Percentiles rank a stretch among this genome's conserved stretches.
phyloP scores from a whole-genome alignment of 179 eudicot species.

The Silene noctiflora region DNA sequence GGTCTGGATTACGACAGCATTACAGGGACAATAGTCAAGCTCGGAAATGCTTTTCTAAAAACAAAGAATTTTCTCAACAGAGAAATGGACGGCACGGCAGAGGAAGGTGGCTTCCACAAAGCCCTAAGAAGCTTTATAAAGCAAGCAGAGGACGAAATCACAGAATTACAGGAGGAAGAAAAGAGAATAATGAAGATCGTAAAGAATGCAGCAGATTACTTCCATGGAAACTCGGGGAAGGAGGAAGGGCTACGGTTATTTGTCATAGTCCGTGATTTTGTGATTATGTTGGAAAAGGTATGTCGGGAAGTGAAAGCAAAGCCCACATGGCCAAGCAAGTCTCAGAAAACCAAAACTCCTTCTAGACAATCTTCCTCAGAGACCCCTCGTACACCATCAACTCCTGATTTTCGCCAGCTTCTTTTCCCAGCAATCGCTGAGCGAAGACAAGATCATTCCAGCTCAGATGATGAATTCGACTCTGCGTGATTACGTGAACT shows the following conservation, averaged over 20 bases:
- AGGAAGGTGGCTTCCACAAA: conserved; percentile 48
- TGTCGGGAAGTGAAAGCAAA: conserved; percentile 63
- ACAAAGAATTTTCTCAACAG: conserved; percentile 50
- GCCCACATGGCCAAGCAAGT: conserved; percentile 34
- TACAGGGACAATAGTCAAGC: conserved; percentile 56
- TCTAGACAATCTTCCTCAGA: conserved; percentile 29
- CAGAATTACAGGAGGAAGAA: conserved; percentile 59
- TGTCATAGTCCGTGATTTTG: conserved; percentile 65
- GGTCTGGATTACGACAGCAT: conserved; percentile 53
- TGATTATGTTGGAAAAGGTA: conserved; percentile 56
- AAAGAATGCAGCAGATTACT: conserved; percentile 66
- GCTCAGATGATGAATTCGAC: conserved; percentile 64
- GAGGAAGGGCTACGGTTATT: conserved; percentile 77
- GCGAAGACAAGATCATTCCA: conserved; percentile 45
- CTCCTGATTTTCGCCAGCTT: conserved; percentile 53
- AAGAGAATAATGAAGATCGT: conserved; percentile 65
- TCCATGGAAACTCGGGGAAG: conserved; percentile 70
- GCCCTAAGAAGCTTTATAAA: conserved; percentile 51
- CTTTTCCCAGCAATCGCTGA: conserved; percentile 73
- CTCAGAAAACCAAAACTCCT: conserved; percentile 35
- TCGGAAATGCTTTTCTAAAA: conserved; percentile 47
- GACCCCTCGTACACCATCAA: conserved; percentile 29
- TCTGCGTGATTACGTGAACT: too few relatives aligned
- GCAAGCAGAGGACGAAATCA: conserved; percentile 53
- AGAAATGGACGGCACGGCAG: conserved; percentile 43